Base-by-base conservation (phyloP, 2,329 filamentous ascomycete genomes). In the Stemphylium vesicarium region DNA sequence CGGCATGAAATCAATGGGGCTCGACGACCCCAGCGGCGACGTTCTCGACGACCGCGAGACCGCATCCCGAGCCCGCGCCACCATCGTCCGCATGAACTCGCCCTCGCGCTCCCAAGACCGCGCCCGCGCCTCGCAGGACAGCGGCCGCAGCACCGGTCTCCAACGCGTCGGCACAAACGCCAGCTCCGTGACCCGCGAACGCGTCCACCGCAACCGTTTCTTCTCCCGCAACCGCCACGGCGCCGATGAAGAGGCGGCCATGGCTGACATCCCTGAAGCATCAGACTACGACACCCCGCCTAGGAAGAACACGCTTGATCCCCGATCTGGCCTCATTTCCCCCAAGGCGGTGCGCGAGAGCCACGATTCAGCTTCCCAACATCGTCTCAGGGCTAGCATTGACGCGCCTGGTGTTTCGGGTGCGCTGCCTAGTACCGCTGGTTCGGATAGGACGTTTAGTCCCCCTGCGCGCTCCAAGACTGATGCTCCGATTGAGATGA, bases 11-110 rank as follows among this genome's bases (percentile, higher is more conserved):
- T 81, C 83, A 39, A 78, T 88, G 36, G 81, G 81, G 3, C 79
- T 83, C 1, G 80, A 79, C 29, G 86, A 88, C 59, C 77, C 86
- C 39, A 81, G 84, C 56, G 85, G 84, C 40, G 88, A 91, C 64
- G 83, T 90, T 0, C 88, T 86, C 66, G 84, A 87, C 52, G 84
- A 87, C 64, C 80, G 78, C 12, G 70, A 77, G 20, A 61, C 53
- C 11, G 62, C 67, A 54, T 55, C 59, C 61, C 70, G 73, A 46
- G 61, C 76, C 53, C 75, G 79, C 24, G 66, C 66, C 3, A 66
- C 65, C 8, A 62, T 84, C 12, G 68, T 73, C n/a, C 65, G 76
- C 18, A 69, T 80, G 13, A 73, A 72, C 1, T 78, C 77, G 3
- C 75, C 75, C 24, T 71, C 70, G 11, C 67, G 71, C 24, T 52